Conservation (phyloP, 2,329 filamentous ascomycete species). For the Macrophomina phaseolina region DNA sequence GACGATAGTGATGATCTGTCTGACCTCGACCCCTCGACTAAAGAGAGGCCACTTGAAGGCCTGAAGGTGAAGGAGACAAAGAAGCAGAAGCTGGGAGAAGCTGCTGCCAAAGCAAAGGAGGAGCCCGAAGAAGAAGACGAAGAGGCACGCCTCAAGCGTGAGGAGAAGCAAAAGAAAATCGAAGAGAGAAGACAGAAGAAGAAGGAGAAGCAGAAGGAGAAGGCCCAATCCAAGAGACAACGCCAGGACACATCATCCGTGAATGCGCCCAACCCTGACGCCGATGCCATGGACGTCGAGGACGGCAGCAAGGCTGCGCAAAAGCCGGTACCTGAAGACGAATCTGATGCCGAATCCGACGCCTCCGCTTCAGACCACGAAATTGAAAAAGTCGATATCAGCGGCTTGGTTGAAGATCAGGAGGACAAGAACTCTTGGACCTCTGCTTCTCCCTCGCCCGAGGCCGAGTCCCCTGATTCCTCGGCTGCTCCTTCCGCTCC, state of each 20-base stretch:
- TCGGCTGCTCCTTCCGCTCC: constrained; percentile 47
- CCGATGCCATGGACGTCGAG: constrained; percentile 37
- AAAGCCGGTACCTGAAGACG: constrained; percentile 33
- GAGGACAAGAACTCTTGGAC: constrained; percentile 37
- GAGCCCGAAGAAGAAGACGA: constrained; percentile 32
- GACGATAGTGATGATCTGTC: constrained; percentile 40
- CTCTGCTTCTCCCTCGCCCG: constrained; percentile 44
- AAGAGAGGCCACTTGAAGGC: constrained; percentile 46
- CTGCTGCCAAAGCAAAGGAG: constrained; percentile 31
- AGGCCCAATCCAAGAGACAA: constrained; percentile 38
- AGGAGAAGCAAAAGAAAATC: constrained; percentile 54
- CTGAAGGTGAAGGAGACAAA: constrained; percentile 46
- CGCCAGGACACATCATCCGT: constrained; percentile 32
- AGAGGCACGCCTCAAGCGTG: constrained; percentile 51
- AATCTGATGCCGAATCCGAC: constrained; percentile 37
- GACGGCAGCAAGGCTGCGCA: constrained; percentile 34
- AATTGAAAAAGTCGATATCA: constrained; percentile 44
- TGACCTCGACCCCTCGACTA: constrained; percentile 42
- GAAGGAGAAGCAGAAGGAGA: constrained; percentile 41
- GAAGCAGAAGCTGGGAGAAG: constrained; percentile 48
- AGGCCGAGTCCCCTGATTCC: constrained; percentile 47
- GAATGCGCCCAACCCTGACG: constrained; percentile 29
- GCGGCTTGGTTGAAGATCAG: constrained; percentile 40
- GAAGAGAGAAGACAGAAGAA: constrained; percentile 45
- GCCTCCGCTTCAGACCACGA: constrained; percentile 36